Evolutionary conservation across 176 grass and related monocot species (phyloP).

Genomic region (Panicum miliaceum): DNA sequence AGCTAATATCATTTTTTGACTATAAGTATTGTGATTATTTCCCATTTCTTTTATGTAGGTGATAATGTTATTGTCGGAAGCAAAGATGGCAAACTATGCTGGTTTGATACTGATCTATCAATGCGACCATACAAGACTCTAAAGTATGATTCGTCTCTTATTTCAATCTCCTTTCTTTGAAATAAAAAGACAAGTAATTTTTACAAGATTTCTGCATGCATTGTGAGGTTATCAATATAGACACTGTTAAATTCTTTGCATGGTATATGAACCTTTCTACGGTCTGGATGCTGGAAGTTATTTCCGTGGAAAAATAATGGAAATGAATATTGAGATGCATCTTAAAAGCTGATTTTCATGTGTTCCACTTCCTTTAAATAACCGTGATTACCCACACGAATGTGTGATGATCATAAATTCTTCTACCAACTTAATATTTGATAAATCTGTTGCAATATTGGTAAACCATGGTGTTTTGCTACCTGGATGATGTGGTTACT

Average conservation of each 20-base stretch:
- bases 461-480: slow-evolving; percentile 10
- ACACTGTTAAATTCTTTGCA: neutral
- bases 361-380: neutral
- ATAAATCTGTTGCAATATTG: neutral
- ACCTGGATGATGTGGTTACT: neutral
- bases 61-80: slow-evolving; percentile 97
- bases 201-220: neutral
- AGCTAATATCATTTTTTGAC: neutral
- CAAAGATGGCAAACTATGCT: slow-evolving; percentile 95
- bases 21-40: neutral
- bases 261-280: neutral
- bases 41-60: slow-evolving; percentile 56
- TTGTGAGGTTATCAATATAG: neutral
- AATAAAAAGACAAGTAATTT: neutral
- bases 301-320: neutral
- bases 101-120: slow-evolving; percentile 96
- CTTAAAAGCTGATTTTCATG: slow-evolving; percentile 5
- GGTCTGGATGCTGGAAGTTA: neutral
- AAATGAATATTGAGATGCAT: neutral
- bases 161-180: slow-evolving; percentile 6
- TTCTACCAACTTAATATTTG: neutral
- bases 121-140: slow-evolving; percentile 82
- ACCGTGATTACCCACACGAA: neutral
- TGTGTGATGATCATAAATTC: neutral
- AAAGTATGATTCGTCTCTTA: slow-evolving; percentile 57